These are phyloP conservation scores for Hemileccinum impolitum DNA, from an alignment of 768 basidiomycete genomes.

Conservation along the genomic window DNA sequence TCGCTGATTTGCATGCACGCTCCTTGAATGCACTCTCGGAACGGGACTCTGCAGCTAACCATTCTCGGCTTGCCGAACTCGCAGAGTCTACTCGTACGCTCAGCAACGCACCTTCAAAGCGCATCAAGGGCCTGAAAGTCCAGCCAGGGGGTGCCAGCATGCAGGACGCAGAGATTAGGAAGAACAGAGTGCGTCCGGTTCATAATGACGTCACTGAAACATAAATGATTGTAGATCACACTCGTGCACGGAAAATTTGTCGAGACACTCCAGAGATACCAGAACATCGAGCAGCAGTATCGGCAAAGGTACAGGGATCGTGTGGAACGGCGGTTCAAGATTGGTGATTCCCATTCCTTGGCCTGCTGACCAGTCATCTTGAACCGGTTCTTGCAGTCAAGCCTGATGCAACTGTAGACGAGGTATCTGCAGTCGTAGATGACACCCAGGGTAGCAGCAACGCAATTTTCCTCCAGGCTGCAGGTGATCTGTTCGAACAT, in stretches of 20 bases:
- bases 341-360: slow-evolving; percentile 44
- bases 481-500: slow-evolving; percentile 21
- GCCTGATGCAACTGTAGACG: slow-evolving; percentile 80
- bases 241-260: slow-evolving; percentile 66
- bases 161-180: slow-evolving; percentile 46
- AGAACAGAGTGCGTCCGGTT: slow-evolving; percentile 26
- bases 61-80: slow-evolving; percentile 52
- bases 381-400: slow-evolving; percentile 53
- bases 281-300: slow-evolving; percentile 69
- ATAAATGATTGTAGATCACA: slow-evolving; percentile 40
- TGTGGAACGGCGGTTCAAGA: slow-evolving; percentile 73
- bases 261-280: slow-evolving; percentile 76
- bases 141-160: slow-evolving; percentile 31
- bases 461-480: slow-evolving; percentile 80
- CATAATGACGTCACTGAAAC: not conserved
- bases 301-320: slow-evolving; percentile 61
- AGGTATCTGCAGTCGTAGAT: slow-evolving; percentile 66
- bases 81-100: slow-evolving; percentile 58
- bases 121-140: slow-evolving; percentile 55
- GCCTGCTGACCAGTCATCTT: not conserved
- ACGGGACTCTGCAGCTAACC: slow-evolving; percentile 37
- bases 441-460: slow-evolving; percentile 53
- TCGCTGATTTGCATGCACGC: slow-evolving; percentile 49
- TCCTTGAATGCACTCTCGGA: slow-evolving; percentile 50
- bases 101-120: slow-evolving; percentile 52